These are phyloP conservation scores for Rutidosis leptorrhynchoides DNA, from an alignment of 129 eudicot genomes.

Conservation along the genomic window DNA sequence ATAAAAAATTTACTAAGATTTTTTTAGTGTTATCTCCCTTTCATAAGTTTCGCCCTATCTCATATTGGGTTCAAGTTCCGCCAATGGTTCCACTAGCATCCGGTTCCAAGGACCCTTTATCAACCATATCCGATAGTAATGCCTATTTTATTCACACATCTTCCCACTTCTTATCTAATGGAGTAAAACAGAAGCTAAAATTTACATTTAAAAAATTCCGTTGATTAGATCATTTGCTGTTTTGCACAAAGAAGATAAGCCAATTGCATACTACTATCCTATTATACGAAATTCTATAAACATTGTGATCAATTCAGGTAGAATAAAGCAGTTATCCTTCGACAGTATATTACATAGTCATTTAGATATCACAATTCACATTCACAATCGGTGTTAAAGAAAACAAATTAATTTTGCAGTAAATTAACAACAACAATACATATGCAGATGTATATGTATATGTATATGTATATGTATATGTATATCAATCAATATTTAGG, in stretches of 20 bases:
- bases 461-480: no score
- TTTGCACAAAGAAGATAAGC: not conserved
- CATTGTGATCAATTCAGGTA: not conserved
- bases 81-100: constrained; percentile 45
- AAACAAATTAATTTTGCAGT: not conserved
- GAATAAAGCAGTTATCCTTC: not conserved
- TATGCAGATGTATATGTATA: no score
- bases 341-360: not conserved
- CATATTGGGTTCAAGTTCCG: no score
- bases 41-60: no score
- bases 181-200: not conserved
- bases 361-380: not conserved
- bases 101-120: constrained; percentile 30
- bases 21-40: no score
- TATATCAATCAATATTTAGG: not conserved
- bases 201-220: no score
- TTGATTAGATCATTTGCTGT: not conserved
- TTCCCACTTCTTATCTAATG: not conserved
- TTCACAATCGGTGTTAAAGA: not conserved
- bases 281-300: not conserved
- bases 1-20: no score
- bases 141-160: not conserved
- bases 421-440: not conserved
- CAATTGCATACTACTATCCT: not conserved
- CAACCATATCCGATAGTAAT: no score